A percentile compares a stretch with the other conserved stretches of the same genome.
Conservation (phyloP, 176 grass and related monocot species). For the Guadua angustifolia region DNA sequence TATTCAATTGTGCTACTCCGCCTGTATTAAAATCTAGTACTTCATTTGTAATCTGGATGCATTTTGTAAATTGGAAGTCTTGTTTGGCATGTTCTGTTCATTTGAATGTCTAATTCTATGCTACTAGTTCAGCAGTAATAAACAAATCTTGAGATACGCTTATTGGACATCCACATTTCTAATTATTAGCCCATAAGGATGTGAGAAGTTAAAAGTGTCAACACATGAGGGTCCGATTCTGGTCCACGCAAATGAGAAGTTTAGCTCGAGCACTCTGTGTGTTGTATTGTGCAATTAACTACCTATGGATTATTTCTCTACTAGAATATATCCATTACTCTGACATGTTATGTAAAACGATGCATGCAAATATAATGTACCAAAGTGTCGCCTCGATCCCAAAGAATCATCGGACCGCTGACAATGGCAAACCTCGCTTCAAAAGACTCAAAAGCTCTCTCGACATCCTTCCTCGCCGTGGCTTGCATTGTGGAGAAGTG, state of each 20-base stretch:
- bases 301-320: neutral
- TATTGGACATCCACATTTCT: neutral
- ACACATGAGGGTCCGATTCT: neutral
- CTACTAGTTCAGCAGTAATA: neutral
- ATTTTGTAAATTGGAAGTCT: slow-evolving; percentile 12
- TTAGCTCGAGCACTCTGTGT: neutral
- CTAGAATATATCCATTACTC: slow-evolving; percentile 20
- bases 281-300: slow-evolving; percentile 22
- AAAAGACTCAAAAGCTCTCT: too few relatives aligned
- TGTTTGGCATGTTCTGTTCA: neutral
- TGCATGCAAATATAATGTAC: too few relatives aligned
- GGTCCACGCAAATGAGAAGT: neutral
- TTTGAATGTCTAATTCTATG: slow-evolving; percentile 6
- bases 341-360: too few relatives aligned
- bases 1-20: slow-evolving; percentile 94
- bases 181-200: neutral
- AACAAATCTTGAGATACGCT: neutral
- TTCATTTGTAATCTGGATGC: slow-evolving; percentile 9
- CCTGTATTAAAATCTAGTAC: slow-evolving; percentile 58
- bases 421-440: too few relatives aligned
- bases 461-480: too few relatives aligned
- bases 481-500: too few relatives aligned
- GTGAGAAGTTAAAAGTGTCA: neutral
- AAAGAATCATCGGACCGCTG: too few relatives aligned
- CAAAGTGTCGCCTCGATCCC: too few relatives aligned